Evolutionary conservation across 1,284 basidiomycete species (phyloP).

Genomic region (Trametes hirsuta): DNA sequence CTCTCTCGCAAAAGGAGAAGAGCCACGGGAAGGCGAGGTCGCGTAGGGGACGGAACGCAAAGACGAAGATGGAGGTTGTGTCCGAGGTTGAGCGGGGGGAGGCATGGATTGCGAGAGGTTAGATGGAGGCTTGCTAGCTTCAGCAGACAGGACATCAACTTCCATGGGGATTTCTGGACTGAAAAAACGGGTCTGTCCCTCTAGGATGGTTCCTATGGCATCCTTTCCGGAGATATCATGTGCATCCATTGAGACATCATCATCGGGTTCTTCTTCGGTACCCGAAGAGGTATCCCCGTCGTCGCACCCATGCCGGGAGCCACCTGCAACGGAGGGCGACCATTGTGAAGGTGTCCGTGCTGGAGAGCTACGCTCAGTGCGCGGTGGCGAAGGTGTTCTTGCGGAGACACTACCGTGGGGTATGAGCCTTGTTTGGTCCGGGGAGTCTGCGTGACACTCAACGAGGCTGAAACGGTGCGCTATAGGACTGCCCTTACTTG

Average conservation of each 20-base stretch:
- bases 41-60: conserved; percentile 6
- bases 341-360: conserved; percentile 20
- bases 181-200: not conserved
- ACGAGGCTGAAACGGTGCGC: no score
- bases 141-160: not conserved
- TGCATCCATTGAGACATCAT: not conserved
- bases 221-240: not conserved
- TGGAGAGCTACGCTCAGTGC: not conserved
- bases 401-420: no score
- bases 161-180: not conserved
- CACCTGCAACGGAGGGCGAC: conserved; percentile 18
- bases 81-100: conserved; percentile 8
- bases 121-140: not conserved
- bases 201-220: not conserved
- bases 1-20: not conserved
- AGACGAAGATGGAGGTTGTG: not conserved
- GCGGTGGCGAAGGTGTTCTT: not conserved
- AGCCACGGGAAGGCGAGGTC: conserved; percentile 2
- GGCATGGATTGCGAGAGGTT: not conserved
- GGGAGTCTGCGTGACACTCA: no score
- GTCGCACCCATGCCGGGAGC: not conserved
- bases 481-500: no score
- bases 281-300: not conserved
- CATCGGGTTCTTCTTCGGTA: conserved; percentile 13
- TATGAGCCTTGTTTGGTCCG: no score